phyloP scores from a whole-genome alignment of 2,329 filamentous ascomycete species.

The Zymoseptoria ardabiliae region DNA sequence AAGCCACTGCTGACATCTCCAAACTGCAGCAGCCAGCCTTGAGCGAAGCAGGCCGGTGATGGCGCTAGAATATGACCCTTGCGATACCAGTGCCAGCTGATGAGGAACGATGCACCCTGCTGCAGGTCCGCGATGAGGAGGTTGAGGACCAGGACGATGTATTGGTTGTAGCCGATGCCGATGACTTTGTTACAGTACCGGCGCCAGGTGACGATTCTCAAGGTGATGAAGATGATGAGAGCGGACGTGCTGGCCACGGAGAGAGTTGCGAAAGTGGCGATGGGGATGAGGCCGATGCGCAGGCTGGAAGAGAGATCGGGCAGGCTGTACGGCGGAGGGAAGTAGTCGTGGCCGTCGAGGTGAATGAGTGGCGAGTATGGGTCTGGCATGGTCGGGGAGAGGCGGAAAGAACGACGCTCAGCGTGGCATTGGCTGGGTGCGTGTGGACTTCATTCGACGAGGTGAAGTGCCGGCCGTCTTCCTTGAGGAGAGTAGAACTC shows the following conservation, averaged over 20 bases:
- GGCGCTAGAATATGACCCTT: constrained; percentile 49
- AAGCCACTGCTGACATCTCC: constrained; percentile 60
- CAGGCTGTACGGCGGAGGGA: constrained; percentile 25
- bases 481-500: too few relatives aligned
- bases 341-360: constrained; percentile 21
- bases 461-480: background rate
- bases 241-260: constrained; percentile 24
- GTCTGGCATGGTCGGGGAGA: constrained; percentile 2
- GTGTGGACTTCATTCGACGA: background rate
- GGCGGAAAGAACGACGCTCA: background rate
- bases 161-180: constrained; percentile 48
- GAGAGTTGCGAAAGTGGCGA: constrained; percentile 24
- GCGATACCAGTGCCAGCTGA: constrained; percentile 54
- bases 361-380: constrained; percentile 18
- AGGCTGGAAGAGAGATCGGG: constrained; percentile 14
- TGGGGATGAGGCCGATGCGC: constrained; percentile 23
- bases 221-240: constrained; percentile 27
- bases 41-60: constrained; percentile 51
- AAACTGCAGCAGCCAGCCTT: constrained; percentile 62
- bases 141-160: constrained; percentile 63
- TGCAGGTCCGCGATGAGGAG: constrained; percentile 61
- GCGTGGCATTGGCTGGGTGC: background rate
- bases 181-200: constrained; percentile 24
- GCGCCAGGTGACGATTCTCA: constrained; percentile 26
- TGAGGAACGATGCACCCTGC: constrained; percentile 56